Evolutionary conservation across 2,329 filamentous ascomycete species (phyloP), one percentile per base, ranked within the genome.

Genomic region (Colletotrichum kahawae): DNA sequence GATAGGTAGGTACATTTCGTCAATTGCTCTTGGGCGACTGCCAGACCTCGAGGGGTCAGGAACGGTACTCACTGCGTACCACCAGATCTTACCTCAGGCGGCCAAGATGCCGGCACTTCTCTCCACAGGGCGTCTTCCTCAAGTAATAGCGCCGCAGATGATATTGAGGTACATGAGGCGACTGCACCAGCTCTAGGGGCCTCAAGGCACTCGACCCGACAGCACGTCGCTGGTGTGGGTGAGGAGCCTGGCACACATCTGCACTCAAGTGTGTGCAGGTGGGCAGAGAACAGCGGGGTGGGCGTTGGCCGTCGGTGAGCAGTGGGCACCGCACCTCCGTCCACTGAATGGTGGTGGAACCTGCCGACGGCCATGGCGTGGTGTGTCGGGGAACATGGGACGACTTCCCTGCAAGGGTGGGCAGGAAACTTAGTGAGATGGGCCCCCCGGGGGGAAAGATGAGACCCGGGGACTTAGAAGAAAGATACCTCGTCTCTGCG

Each of bases 321-420:
- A 60, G n/a, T 60, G 60, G 31, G 36, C 29, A 24, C n/a, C 33
- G 36, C 29, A 24, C 33, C 33, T n/a, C 31, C 8, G 57, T 60
- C 62, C 36, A 51, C 36, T 43, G 54, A 33, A 38, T 34, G 63
- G 34, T 29, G 48, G 48, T 74, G 71, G 62, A 67, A 43, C 56
- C 56, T 67, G 63, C 56, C 69, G 56, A 72, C 57, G 72, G 51
- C 56, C 63, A 56, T 67, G 67, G 68, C 60, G 54, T 75, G 56
- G 69, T 71, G 36, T 63, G 56, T 72, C 63, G 54, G 43, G 56
- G 38, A 59, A 75, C 72, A 75, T 75, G 72, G 69, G 72, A 75
- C 63, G 69, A 72, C 63, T 67, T 67, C 56, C 63, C 63, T 71
- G 51, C 38, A 54, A 63, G 10, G 29, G 51, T 51, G 51, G 48